These are phyloP conservation scores for Amaranthus tricolor DNA, from an alignment of 179 eudicot genomes.

Conservation along the genomic window DNA sequence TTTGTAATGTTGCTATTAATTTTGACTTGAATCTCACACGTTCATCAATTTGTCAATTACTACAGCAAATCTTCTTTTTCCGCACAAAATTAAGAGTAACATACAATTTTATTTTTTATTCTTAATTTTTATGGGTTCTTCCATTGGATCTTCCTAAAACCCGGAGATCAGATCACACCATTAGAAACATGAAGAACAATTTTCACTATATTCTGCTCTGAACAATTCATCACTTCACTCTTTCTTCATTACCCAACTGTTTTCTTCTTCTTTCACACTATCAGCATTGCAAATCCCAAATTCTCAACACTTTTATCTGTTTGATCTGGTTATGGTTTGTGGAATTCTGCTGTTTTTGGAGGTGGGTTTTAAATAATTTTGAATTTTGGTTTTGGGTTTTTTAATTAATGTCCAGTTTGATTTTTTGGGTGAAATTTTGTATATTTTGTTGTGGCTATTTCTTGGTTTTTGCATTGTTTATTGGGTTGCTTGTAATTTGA, in stretches of 20 bases:
- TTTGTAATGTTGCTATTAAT: not conserved
- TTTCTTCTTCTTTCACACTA: not conserved
- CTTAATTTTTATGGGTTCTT: slow-evolving; percentile 6
- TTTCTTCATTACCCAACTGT: slow-evolving; percentile 13
- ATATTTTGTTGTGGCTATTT: slow-evolving; percentile 15
- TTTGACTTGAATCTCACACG: slow-evolving; percentile 5
- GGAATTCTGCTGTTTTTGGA: not conserved
- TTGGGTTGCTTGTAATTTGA: not conserved
- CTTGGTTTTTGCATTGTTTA: not conserved
- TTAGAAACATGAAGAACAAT: slow-evolving; percentile 6
- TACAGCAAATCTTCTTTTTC: slow-evolving; percentile 5
- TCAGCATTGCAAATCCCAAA: slow-evolving; percentile 14
- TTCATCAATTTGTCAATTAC: not conserved
- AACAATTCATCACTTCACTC: slow-evolving; percentile 22
- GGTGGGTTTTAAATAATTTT: slow-evolving; percentile 23
- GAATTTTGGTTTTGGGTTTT: slow-evolving; percentile 12
- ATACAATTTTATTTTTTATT: not conserved
- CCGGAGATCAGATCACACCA: slow-evolving; percentile 38
- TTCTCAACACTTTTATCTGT: not conserved
- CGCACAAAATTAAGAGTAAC: not conserved
- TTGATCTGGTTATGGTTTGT: slow-evolving; percentile 17
- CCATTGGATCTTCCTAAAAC: slow-evolving; percentile 31
- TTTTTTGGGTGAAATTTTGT: slow-evolving; percentile 20
- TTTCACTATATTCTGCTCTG: not conserved
- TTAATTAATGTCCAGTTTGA: slow-evolving; percentile 11